These are phyloP conservation scores for Candida dajiaensis DNA, from an alignment of 805 yeast genomes.

Conservation along the genomic window DNA sequence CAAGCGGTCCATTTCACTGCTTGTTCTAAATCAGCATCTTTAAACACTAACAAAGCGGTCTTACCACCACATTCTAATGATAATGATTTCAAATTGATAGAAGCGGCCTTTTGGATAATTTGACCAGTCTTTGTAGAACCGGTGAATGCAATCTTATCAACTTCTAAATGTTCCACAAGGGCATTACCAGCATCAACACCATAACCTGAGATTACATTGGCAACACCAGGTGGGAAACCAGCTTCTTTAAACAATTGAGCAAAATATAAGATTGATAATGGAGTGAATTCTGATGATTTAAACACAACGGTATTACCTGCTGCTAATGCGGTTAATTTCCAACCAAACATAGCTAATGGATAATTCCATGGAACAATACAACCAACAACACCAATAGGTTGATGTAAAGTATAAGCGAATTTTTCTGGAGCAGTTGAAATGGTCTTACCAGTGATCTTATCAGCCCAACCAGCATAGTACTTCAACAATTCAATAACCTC, in stretches of 20 bases:
- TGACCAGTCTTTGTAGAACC: constrained; percentile 49
- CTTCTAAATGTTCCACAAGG: constrained; percentile 37
- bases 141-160: constrained; percentile 49
- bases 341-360: constrained; percentile 43
- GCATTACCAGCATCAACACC: constrained; percentile 43
- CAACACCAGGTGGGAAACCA: constrained; percentile 46
- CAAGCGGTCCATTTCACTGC: constrained; percentile 46
- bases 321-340: constrained; percentile 44
- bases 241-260: constrained; percentile 38
- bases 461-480: constrained; percentile 74
- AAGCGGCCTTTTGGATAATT: constrained; percentile 36
- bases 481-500: constrained; percentile 51
- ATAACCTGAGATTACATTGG: constrained; percentile 39
- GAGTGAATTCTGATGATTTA: constrained; percentile 46
- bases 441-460: constrained; percentile 59
- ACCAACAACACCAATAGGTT: constrained; percentile 48
- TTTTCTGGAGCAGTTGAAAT: constrained; percentile 54
- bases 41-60: constrained; percentile 41
- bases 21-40: constrained; percentile 40
- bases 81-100: constrained; percentile 39
- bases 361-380: constrained; percentile 50
- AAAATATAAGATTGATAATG: constrained; percentile 38
- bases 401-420: constrained; percentile 47
- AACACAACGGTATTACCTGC: constrained; percentile 43
- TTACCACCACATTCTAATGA: constrained; percentile 51